Evolutionary conservation across 192 early-diverging fungal species (phyloP).

Genomic region (Rhizoclosmatium sp.): DNA sequence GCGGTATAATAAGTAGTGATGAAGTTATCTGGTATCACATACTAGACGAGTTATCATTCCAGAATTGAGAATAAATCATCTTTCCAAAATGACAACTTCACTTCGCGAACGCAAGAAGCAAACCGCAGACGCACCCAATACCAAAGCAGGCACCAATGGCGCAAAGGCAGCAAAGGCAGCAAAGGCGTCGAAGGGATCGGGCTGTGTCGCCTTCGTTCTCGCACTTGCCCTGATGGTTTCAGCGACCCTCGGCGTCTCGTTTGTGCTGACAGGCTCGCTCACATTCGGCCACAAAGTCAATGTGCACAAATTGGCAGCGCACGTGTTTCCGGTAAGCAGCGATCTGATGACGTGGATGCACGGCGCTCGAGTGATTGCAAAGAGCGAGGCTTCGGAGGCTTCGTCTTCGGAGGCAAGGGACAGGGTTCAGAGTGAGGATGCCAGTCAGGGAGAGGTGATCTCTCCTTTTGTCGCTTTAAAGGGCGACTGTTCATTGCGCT

Average conservation of each 20-base stretch:
- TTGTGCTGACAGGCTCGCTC: constrained; percentile 52
- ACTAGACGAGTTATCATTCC: no score
- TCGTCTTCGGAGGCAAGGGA: neutral
- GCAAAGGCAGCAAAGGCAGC: no score
- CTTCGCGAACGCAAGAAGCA: no score
- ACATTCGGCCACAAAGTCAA: constrained; percentile 48
- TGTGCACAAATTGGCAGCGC: constrained; percentile 45
- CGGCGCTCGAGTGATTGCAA: neutral
- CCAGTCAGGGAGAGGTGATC: neutral
- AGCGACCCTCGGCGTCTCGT: constrained; percentile 31
- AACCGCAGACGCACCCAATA: no score
- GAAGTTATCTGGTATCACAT: neutral
- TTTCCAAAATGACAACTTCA: no score
- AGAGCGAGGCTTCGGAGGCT: neutral
- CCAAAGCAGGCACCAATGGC: no score
- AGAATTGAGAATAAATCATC: no score
- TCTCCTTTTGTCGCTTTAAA: neutral
- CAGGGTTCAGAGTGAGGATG: neutral
- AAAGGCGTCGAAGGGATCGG: neutral
- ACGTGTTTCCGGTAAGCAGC: constrained; percentile 46
- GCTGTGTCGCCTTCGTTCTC: neutral
- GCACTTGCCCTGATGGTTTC: constrained; percentile 1
- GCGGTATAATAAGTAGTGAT: neutral
- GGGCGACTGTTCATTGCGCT: neutral
- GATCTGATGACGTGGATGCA: neutral